These are phyloP conservation scores for Acacia confusa DNA, from an alignment of 306 rosid species.

Conservation along the genomic window DNA sequence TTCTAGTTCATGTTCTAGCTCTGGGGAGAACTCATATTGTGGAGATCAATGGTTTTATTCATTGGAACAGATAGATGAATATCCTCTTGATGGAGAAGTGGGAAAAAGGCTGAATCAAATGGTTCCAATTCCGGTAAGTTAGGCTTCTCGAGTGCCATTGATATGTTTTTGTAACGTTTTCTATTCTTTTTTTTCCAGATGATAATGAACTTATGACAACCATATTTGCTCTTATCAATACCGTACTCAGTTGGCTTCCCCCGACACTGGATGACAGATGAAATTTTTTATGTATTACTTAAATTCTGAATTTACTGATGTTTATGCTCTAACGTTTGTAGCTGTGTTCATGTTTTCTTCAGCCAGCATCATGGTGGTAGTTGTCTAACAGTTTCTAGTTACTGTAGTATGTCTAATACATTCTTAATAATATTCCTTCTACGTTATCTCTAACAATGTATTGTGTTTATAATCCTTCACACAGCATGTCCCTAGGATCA, in stretches of 20 bases:
- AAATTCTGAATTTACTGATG: background rate
- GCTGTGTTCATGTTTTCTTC: background rate
- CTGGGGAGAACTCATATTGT: conserved; percentile 2
- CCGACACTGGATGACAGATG: background rate
- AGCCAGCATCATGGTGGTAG: background rate
- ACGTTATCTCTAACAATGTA: background rate
- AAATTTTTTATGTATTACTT: background rate
- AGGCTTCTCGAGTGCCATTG: background rate
- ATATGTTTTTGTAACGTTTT: background rate
- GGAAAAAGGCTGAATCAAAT: conserved; percentile 82
- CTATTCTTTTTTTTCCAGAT: background rate
- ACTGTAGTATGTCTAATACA: background rate
- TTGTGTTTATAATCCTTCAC: background rate
- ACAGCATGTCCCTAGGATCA: conserved; percentile 15
- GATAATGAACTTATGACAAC: background rate
- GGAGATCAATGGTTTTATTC: conserved; percentile 8
- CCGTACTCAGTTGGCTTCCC: background rate
- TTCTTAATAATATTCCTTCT: background rate
- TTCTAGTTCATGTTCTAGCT: conserved; percentile 6
- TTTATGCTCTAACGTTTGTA: background rate
- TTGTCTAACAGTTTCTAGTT: background rate
- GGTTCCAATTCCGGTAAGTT: conserved; percentile 88
- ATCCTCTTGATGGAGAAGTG: conserved; percentile 75
- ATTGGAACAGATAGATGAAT: conserved; percentile 51
- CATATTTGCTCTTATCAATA: background rate